Base-by-base conservation (phyloP, 148 eudicot species). In the Fallopia convolvulus region DNA sequence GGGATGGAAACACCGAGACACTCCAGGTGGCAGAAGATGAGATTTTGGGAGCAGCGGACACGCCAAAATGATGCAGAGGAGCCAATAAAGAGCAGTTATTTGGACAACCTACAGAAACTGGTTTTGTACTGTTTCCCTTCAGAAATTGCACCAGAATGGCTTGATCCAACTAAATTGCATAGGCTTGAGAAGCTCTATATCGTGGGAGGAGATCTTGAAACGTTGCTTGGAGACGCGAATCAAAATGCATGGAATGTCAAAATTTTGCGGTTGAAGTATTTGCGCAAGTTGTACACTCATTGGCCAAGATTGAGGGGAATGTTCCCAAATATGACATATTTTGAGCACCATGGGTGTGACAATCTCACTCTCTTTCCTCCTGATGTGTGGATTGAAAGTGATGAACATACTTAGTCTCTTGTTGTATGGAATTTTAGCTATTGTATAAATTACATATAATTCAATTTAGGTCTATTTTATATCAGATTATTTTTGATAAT, bases 191-290 rank as follows among this genome's bases (percentile, higher is more conserved):
- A 83, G 68, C 84, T 88, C 4, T 86, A 84, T 66, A 78, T 88
- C 14, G 81, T 85, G 58, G 89, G 87, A 4, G 91, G 91, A 3
- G 73, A 78, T 26, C 68, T 88, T 3, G 40, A 49, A 58, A 83
- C 80, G 50, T 78, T 81, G 40, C 80, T 8, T 2, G 36, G 36
- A 26, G 42, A 26, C 17, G 17, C 17, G 18, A 36, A 66, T 21
- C 53, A 47, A 26, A 66, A 26, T 30, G 58, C 23, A 49, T 85
- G 83, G 86, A 33, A 49, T 4, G 87, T 84, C 15, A 18, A 79
- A 71, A 77, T 21, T 5, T 17, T 87, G 77, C 79, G 82, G 6
- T 77, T 80, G 76, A n/a, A 39, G 74, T 79, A 44, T 36, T 76
- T 4, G 61, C 4, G 9, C 66, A 40, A 6, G 41, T 79, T 15